A percentile compares a stretch with the other conserved stretches of the same genome.
Conservation (phyloP, 2,329 filamentous ascomycete species). For the Fusarium floridanum region DNA sequence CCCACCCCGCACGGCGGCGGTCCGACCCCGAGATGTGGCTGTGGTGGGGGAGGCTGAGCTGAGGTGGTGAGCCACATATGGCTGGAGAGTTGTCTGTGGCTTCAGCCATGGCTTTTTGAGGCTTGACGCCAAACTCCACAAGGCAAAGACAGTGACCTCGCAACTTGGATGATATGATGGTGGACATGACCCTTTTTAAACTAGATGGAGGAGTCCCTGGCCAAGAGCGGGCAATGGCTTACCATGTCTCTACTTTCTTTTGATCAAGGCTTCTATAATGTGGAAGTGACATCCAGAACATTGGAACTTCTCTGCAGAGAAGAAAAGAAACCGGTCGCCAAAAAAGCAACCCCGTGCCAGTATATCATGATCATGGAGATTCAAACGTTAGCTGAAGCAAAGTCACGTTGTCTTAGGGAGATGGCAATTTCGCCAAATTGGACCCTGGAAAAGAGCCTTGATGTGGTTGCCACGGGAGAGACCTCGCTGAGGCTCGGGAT, state of each 20-base stretch:
- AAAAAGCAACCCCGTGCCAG: background rate
- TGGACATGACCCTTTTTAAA: background rate
- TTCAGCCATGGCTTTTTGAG: background rate
- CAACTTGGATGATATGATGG: background rate
- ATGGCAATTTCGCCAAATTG: conserved; percentile 39
- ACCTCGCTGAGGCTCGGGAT: conserved; percentile 31
- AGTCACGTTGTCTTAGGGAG: conserved; percentile 27
- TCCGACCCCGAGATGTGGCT: conserved; percentile 22
- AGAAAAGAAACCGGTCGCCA: background rate
- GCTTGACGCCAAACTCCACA: background rate
- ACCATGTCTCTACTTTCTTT: background rate
- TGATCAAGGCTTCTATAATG: background rate
- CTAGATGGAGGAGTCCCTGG: background rate
- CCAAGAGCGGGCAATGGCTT: background rate
- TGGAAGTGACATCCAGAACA: background rate
- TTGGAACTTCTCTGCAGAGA: background rate
- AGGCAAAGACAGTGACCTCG: background rate
- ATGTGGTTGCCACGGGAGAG: conserved; percentile 22
- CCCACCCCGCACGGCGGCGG: conserved; percentile 25
- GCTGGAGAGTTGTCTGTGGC: conserved; percentile 9
- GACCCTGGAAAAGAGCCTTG: background rate
- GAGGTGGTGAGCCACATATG: conserved; percentile 14
- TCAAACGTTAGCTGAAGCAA: conserved; percentile 17
- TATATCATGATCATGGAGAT: conserved; percentile 19
- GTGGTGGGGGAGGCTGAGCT: conserved; percentile 44